Evolutionary conservation across 345 rosid species (phyloP), one percentile per base, ranked within the genome.

Genomic region (Mercurialis annua): DNA sequence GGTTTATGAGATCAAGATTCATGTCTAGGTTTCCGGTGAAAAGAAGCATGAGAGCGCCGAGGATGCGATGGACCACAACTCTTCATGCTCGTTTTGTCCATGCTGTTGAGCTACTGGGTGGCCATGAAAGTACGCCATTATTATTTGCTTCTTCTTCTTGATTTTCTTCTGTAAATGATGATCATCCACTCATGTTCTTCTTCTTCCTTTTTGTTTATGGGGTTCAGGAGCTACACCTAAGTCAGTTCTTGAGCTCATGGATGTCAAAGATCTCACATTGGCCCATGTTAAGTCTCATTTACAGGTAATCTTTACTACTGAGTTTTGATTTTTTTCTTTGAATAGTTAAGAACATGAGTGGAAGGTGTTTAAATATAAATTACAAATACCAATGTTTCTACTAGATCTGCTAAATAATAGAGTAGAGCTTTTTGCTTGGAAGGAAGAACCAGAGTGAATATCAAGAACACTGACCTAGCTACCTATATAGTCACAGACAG

Each of bases 51-150:
- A 76, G 87, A 74, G 90, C 90, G n/a, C 96, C 96, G 0, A 62
- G 96, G 81, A 89, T 89, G 92, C 84, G 99, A 69, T 95, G 99
- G 99, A 95, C 99, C 33, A 86, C 96, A 27, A 92, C 98, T 47
- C 98, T 95, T 38, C 99, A 95, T 75, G 85, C 90, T 73, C 98
- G 90, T 78, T 95, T 95, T 79, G 98, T 95, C 76, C 99, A 92
- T 66, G 99, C 98, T 34, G 98, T 95, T 70, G 97, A 95, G 86
- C 83, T 95, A 65, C 77, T 95, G 78, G 99, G 99, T 70, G 99
- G 98, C 79, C 99, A 95, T 80, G 97, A 92, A 82, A 95, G 99
- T 95, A 87, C 59, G 82, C 71, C 63, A 24, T 47, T 63, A 23
- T 54, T 54, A 30, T 23, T n/a, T n/a, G n/a, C n/a, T n/a, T n/a